Evolutionary conservation across 176 grass and related monocot genomes (phyloP), one percentile per base, ranked within the genome.

Genomic region (Lolium multiflorum): DNA sequence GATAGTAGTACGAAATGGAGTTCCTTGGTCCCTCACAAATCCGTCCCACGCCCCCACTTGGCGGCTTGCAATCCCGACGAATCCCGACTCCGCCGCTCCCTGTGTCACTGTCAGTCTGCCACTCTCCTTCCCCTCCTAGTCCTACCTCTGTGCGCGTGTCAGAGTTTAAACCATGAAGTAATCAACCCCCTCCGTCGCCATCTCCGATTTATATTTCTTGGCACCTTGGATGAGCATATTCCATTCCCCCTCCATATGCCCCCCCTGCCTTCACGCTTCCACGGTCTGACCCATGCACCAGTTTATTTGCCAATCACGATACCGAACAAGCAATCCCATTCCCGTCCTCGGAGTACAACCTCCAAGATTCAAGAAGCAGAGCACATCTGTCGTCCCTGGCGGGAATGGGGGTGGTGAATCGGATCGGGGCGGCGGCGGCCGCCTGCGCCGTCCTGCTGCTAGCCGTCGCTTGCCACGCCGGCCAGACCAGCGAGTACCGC

Each of bases 401-500:
- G 47, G 20, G 17, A 63, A 89, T 89, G 83, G 70, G 12, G 68
- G n/a, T 22, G 46, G 82, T 1, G 22, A 3, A 21, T 10, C 71
- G 61, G 80, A 78, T 71, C 77, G 70, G 59, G 38, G 77, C 77
- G 39, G 59, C 26, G 70, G 66, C 50, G 68, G 22, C 18, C 15
- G 31, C 71, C 44, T 51, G 59, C 17, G 50, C 47, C 38, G 50
- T 67, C 21, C 48, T 83, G 66, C 75, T 87, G 22, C 66, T 74
- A 38, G 56, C 12, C 74, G 43, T 78, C 55, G 82, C 68, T 41
- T 90, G 88, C 62, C 64, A 38, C 9, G 92, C 83, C 28, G 92
- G 89, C 58, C 57, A 70, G 54, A 91, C 92, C 52, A 94, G 92
- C 84, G 81, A 70, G 20, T 91, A 94, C 84, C 84, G 80, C 46